A percentile compares a stretch with the other conserved stretches of the same genome.
Conservation (phyloP, 352 stramenopile species). For the Globisporangium echinulatum region DNA sequence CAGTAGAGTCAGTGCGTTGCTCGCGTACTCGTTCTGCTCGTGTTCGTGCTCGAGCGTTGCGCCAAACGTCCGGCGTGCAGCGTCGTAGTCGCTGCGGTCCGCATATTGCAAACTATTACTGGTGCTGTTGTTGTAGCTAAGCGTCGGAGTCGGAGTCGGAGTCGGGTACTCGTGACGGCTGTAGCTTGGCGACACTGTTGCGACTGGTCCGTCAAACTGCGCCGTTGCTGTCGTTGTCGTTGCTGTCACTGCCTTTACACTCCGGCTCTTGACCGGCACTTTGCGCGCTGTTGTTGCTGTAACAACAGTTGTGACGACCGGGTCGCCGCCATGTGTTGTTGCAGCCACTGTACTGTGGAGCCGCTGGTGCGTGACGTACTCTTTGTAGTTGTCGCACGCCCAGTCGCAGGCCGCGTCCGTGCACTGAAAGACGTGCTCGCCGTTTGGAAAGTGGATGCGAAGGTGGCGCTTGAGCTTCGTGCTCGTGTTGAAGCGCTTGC, state of each 20-base stretch:
- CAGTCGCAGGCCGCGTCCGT: constrained; percentile 45
- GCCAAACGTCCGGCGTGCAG: neutral
- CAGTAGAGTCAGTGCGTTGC: constrained; percentile 13
- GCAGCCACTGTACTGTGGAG: constrained; percentile 19
- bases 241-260: too few species aligned
- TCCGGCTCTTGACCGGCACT: too few species aligned
- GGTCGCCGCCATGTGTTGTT: constrained; percentile 43
- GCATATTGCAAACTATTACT: constrained; percentile 9
- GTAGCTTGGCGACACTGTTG: too few species aligned
- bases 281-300: neutral
- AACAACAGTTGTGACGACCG: constrained; percentile 21
- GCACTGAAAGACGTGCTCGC: constrained; percentile 70
- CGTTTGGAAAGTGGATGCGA: constrained; percentile 81
- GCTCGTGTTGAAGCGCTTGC: constrained; percentile 85
- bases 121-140: neutral
- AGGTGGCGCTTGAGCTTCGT: constrained; percentile 88
- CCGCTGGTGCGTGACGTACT: constrained; percentile 73
- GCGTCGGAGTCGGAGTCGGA: too few species aligned
- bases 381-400: constrained; percentile 82
- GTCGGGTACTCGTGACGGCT: too few species aligned
- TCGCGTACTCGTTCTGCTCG: constrained; percentile 4
- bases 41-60: constrained; percentile 18
- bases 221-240: too few species aligned
- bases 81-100: too few species aligned
- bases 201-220: too few species aligned